Conservation (phyloP, 768 basidiomycete species). For the Mycena rebaudengoi region DNA sequence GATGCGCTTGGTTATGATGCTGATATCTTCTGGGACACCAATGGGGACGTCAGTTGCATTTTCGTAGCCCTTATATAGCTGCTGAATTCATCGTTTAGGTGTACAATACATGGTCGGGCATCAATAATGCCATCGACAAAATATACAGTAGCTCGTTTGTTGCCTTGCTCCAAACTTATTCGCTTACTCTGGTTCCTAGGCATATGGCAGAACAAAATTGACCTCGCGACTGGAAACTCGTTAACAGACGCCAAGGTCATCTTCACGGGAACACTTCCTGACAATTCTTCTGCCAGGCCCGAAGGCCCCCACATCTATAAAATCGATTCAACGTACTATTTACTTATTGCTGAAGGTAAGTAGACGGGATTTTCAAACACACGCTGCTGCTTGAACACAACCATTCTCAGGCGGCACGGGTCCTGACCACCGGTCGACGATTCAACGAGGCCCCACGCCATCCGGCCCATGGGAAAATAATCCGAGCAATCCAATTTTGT, state of each 20-base stretch:
- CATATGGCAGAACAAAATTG: conserved; percentile 52
- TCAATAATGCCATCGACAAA: conserved; percentile 49
- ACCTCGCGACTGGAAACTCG: conserved; percentile 45
- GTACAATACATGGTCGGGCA: conserved; percentile 48
- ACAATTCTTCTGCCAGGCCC: conserved; percentile 45
- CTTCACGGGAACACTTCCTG: conserved; percentile 46
- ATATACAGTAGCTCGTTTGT: conserved; percentile 40
- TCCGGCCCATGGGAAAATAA: conserved; percentile 53
- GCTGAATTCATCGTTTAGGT: not conserved
- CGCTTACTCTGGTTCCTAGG: conserved; percentile 28
- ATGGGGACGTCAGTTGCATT: conserved; percentile 39
- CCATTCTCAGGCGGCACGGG: conserved; percentile 51
- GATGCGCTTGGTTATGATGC: conserved; percentile 49
- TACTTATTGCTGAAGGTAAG: conserved; percentile 52
- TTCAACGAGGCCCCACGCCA: conserved; percentile 47
- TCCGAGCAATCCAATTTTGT: conserved; percentile 48
- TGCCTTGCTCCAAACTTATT: not conserved
- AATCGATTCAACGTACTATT: conserved; percentile 48
- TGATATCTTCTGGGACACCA: conserved; percentile 51
- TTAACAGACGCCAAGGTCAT: conserved; percentile 46
- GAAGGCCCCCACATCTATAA: conserved; percentile 52
- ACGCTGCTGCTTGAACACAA: not conserved
- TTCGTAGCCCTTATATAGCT: not conserved
- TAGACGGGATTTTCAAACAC: too few species aligned
- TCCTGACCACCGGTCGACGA: conserved; percentile 43